Percentiles rank a stretch among this genome's conserved stretches.
These are phyloP conservation scores for Tylopilus microsporus DNA, from an alignment of 1,284 basidiomycete genomes.

Conservation along the genomic window DNA sequence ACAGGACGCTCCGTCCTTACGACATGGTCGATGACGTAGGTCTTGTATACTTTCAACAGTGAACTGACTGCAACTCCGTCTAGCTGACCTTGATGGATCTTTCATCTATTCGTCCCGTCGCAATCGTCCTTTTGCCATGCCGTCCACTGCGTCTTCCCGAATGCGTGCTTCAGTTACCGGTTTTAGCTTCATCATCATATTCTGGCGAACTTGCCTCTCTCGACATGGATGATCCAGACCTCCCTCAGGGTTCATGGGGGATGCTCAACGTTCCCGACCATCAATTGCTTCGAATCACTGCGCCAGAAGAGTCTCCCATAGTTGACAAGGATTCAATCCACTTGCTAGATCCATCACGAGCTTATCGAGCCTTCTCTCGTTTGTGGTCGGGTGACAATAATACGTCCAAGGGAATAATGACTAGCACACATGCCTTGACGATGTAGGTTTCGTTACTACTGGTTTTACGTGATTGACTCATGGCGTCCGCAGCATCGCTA, in stretches of 20 bases:
- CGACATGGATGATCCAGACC: conserved; percentile 32
- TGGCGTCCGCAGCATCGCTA: conserved; percentile 47
- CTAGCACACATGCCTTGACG: conserved; percentile 54
- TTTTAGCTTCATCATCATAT: conserved; percentile 39
- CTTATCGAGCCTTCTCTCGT: conserved; percentile 44
- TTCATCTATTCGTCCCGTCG: conserved; percentile 51
- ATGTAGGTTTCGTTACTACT: conserved; percentile 43
- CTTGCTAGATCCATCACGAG: conserved; percentile 39
- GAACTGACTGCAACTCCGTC: conserved; percentile 41
- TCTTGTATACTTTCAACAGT: conserved; percentile 30
- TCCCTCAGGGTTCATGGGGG: conserved; percentile 47
- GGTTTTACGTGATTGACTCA: conserved; percentile 11
- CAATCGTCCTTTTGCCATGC: conserved; percentile 59
- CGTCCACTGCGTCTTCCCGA: conserved; percentile 40
- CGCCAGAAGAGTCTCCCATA: conserved; percentile 35
- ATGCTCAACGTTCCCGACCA: conserved; percentile 41
- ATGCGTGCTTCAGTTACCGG: conserved; percentile 59
- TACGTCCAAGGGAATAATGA: conserved; percentile 32
- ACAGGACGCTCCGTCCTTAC: conserved; percentile 43
- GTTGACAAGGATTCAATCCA: conserved; percentile 45
- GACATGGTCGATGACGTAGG: conserved; percentile 43
- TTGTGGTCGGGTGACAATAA: conserved; percentile 40
- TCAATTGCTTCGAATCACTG: conserved; percentile 37
- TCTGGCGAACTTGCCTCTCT: conserved; percentile 31
- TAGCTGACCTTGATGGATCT: conserved; percentile 40